phyloP scores from a whole-genome alignment of 73 alveolate genomes.

The Uronychia binucleata region DNA sequence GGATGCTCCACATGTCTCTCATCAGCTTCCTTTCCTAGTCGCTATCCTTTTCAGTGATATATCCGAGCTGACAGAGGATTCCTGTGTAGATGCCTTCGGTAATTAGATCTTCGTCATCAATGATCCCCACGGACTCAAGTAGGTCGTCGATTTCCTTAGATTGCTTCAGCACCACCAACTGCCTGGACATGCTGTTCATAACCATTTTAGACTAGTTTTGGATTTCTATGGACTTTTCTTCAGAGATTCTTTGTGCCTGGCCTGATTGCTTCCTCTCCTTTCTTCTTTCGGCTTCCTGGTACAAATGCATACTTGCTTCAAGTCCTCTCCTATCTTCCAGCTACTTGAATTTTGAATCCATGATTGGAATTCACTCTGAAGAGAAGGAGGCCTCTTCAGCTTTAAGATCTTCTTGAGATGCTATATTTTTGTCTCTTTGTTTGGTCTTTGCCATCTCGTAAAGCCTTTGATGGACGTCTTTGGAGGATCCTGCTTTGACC shows the following conservation, averaged over 20 bases:
- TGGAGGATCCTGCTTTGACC: too few species aligned
- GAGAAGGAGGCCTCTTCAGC: neutral
- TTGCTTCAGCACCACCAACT: neutral
- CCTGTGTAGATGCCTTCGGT: neutral
- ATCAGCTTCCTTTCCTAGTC: neutral
- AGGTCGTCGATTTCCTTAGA: neutral
- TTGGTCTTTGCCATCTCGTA: neutral
- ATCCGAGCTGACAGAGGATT: neutral
- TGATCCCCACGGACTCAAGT: neutral
- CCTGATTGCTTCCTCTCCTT: neutral
- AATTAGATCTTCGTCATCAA: neutral
- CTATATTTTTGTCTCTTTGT: neutral
- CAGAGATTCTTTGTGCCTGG: neutral
- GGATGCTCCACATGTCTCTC: neutral
- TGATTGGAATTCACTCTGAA: neutral
- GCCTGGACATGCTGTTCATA: neutral
- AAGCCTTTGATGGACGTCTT: neutral
- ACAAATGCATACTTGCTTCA: neutral
- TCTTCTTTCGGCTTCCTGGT: neutral
- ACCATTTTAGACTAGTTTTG: neutral
- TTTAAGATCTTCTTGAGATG: neutral
- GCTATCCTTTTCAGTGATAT: neutral
- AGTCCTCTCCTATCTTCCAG: neutral
- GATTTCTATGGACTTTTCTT: neutral
- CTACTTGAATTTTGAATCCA: neutral